Percentiles rank a stretch among this genome's conserved stretches.
phyloP scores from a whole-genome alignment of 164 flowering plant genomes.

The Cinnamomum chago region DNA sequence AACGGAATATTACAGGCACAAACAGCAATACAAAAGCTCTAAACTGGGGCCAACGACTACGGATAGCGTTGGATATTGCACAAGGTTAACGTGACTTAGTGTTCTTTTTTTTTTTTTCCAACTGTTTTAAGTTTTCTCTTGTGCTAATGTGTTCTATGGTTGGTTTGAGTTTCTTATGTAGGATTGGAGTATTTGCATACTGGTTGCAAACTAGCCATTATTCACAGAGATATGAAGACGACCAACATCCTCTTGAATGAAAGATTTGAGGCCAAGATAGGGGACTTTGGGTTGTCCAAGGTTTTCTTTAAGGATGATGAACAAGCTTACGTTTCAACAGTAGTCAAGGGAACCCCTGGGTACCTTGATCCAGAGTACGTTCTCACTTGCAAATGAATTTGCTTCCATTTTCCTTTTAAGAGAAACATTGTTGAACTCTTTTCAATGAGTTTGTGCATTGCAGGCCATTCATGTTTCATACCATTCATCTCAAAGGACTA shows the following conservation, averaged over 20 bases:
- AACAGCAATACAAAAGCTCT: not conserved
- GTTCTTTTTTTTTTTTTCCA: not conserved
- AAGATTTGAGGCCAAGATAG: slow-evolving; percentile 39
- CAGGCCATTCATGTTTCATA: no score
- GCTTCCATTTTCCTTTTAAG: no score
- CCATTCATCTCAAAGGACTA: no score
- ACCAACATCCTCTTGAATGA: slow-evolving; percentile 44
- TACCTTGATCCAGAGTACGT: slow-evolving; percentile 65
- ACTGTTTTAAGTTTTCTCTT: not conserved
- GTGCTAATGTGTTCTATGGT: no score
- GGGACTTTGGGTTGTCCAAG: slow-evolving; percentile 52
- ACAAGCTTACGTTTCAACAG: slow-evolving; percentile 24
- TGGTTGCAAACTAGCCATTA: slow-evolving; percentile 47
- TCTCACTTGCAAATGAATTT: not conserved
- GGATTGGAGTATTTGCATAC: slow-evolving; percentile 53
- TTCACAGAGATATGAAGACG: slow-evolving; percentile 51
- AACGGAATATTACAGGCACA: no score
- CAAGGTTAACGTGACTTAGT: slow-evolving; percentile 22
- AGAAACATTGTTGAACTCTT: no score
- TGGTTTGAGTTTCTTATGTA: slow-evolving; percentile 9
- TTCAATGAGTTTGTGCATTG: no score
- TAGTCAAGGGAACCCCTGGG: slow-evolving; percentile 44
- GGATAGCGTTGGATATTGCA: slow-evolving; percentile 35
- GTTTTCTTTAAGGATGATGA: slow-evolving; percentile 25
- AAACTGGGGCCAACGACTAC: slow-evolving; percentile 18